Conservation (phyloP, 306 rosid genomes). For the Quercus wislizeni region DNA sequence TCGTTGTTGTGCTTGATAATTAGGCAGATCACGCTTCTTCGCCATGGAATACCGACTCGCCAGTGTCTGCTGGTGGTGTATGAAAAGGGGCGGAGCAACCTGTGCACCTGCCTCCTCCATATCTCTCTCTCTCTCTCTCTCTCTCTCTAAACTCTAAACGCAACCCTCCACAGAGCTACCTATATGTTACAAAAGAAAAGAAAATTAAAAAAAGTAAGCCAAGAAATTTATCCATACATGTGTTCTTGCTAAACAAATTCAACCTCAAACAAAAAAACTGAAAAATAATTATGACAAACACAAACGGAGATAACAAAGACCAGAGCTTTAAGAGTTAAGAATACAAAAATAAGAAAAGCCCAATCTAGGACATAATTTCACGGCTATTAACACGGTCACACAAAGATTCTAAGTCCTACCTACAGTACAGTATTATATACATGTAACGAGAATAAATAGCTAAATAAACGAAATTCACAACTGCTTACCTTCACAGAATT, state of each 20-base stretch:
- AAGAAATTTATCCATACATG: background rate
- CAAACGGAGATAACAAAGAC: background rate
- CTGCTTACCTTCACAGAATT: background rate
- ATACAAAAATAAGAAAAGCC: background rate
- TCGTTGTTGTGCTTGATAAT: background rate
- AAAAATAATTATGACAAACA: background rate
- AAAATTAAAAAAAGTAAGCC: background rate
- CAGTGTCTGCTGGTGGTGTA: slow-evolving; percentile 35
- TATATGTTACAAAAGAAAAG: background rate
- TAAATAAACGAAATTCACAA: background rate
- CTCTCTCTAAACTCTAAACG: background rate
- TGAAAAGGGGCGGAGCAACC: slow-evolving; percentile 50
- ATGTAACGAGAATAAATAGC: background rate
- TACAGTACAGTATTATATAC: background rate
- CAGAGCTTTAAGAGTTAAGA: background rate
- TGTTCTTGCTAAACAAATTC: background rate
- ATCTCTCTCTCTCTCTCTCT: background rate
- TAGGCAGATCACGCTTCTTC: slow-evolving; percentile 74
- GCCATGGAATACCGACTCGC: slow-evolving; percentile 33
- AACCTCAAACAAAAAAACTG: background rate
- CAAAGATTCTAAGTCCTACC: background rate
- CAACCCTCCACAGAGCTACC: background rate
- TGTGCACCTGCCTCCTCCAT: slow-evolving; percentile 76
- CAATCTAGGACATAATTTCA: background rate
- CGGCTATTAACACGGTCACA: background rate